A percentile compares a stretch with the other conserved stretches of the same genome.
Evolutionary conservation across 148 eudicot species (phyloP).

Genomic region (Bassia scoparia): DNA sequence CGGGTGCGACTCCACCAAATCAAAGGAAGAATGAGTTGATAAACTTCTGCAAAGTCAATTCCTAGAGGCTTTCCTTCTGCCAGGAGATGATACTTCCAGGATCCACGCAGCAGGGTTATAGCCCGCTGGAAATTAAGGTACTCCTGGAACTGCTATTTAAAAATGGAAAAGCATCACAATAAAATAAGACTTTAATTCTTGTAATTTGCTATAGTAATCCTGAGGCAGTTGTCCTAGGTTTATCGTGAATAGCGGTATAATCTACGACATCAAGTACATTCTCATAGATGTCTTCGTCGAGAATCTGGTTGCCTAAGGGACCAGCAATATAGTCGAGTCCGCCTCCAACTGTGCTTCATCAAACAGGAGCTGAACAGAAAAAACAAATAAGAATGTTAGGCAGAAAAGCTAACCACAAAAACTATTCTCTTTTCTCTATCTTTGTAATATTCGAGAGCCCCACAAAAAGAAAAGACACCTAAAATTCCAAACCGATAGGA

Average conservation of each 20-base stretch:
- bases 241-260: not conserved
- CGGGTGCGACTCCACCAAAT: no score
- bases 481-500: no score
- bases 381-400: not conserved
- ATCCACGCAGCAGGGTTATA: slow-evolving; percentile 83
- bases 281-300: no score
- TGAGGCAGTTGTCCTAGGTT: not conserved
- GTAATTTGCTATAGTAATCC: not conserved
- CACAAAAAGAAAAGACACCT: no score
- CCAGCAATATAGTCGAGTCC: slow-evolving; percentile 72
- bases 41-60: slow-evolving; percentile 58
- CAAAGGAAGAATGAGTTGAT: slow-evolving; percentile 41
- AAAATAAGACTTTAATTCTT: not conserved
- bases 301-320: slow-evolving; percentile 55
- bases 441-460: no score
- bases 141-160: slow-evolving; percentile 51
- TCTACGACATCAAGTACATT: slow-evolving; percentile 60
- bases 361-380: slow-evolving; percentile 48
- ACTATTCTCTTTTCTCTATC: not conserved
- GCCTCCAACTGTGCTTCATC: slow-evolving; percentile 80
- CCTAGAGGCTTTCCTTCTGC: slow-evolving; percentile 65
- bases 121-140: slow-evolving; percentile 49
- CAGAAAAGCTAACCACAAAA: not conserved
- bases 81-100: slow-evolving; percentile 60
- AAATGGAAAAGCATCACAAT: slow-evolving; percentile 13